Percentiles rank a stretch among this genome's conserved stretches.
Evolutionary conservation across 768 basidiomycete species (phyloP).

Genomic region (Amanita muscaria): DNA sequence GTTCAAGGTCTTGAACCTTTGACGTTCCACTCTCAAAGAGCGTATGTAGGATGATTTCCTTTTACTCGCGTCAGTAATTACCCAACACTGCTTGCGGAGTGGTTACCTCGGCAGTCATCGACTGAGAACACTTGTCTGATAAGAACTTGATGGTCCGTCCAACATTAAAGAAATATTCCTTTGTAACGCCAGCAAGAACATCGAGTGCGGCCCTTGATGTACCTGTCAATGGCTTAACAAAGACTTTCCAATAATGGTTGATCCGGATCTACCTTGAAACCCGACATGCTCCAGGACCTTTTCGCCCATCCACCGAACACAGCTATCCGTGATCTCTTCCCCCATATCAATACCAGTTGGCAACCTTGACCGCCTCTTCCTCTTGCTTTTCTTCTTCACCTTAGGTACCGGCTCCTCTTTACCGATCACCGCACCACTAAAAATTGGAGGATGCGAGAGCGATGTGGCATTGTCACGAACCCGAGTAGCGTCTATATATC

Average conservation of each 20-base stretch:
- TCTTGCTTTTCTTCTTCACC: conserved; percentile 16
- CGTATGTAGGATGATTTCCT: conserved; percentile 93
- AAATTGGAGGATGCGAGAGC: not conserved
- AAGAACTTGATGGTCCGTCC: conserved; percentile 80
- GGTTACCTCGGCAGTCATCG: conserved; percentile 80
- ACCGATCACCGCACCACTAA: too few relatives aligned
- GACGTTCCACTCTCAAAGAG: conserved; percentile 85
- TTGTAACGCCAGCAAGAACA: conserved; percentile 65
- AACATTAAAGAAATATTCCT: conserved; percentile 78
- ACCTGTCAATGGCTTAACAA: conserved; percentile 32
- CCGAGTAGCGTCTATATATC: conserved; percentile 11
- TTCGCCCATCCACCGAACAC: conserved; percentile 59
- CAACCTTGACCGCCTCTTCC: conserved; percentile 17
- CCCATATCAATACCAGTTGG: conserved; percentile 45
- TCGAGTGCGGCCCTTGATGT: conserved; percentile 70
- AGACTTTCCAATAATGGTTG: not conserved
- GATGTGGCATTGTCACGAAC: not conserved
- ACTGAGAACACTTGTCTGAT: conserved; percentile 68
- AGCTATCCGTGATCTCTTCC: conserved; percentile 49
- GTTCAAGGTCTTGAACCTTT: conserved; percentile 69
- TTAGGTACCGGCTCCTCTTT: conserved; percentile 6
- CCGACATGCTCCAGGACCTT: conserved; percentile 86
- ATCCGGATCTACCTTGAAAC: conserved; percentile 64
- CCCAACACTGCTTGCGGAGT: not conserved
- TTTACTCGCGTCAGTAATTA: not conserved